Evolutionary conservation across 306 rosid genomes (phyloP).

Genomic region (Cicer pinnatifidum): DNA sequence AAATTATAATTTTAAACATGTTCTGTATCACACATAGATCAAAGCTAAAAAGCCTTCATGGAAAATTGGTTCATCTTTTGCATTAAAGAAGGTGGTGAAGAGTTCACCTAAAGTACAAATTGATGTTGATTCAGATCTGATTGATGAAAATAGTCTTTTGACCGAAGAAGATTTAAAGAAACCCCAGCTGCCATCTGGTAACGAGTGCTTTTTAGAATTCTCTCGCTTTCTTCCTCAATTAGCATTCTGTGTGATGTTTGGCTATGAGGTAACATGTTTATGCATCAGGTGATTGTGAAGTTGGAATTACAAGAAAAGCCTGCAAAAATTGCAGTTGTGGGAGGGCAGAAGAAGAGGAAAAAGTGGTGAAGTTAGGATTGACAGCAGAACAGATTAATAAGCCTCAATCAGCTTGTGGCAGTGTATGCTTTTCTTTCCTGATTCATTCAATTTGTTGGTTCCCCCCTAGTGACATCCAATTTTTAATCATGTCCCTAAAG

Average conservation of each 20-base stretch:
- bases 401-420: slow-evolving; percentile 96
- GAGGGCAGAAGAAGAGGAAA: slow-evolving; percentile 88
- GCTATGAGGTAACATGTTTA: slow-evolving; percentile 23
- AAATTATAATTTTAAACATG: slow-evolving; percentile 31
- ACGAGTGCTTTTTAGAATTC: slow-evolving; percentile 3
- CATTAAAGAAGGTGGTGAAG: slow-evolving; percentile 62
- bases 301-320: slow-evolving; percentile 87
- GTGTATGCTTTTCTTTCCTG: slow-evolving; percentile 52
- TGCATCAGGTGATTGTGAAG: slow-evolving; percentile 80
- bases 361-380: slow-evolving; percentile 72
- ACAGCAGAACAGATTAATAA: slow-evolving; percentile 74
- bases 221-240: slow-evolving; percentile 33
- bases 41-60: slow-evolving; percentile 78
- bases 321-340: slow-evolving; percentile 95
- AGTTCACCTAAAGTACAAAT: slow-evolving; percentile 63
- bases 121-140: slow-evolving; percentile 79
- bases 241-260: slow-evolving; percentile 11
- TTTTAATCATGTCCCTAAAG: background rate
- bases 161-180: slow-evolving; percentile 87
- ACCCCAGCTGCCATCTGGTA: slow-evolving; percentile 71
- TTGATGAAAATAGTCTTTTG: slow-evolving; percentile 89
- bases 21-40: slow-evolving; percentile 50
- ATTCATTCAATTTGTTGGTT: background rate
- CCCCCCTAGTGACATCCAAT: background rate
- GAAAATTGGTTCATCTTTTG: slow-evolving; percentile 84